phyloP scores from a whole-genome alignment of 2,329 filamentous ascomycete genomes.

The Botrytis tulipae region DNA sequence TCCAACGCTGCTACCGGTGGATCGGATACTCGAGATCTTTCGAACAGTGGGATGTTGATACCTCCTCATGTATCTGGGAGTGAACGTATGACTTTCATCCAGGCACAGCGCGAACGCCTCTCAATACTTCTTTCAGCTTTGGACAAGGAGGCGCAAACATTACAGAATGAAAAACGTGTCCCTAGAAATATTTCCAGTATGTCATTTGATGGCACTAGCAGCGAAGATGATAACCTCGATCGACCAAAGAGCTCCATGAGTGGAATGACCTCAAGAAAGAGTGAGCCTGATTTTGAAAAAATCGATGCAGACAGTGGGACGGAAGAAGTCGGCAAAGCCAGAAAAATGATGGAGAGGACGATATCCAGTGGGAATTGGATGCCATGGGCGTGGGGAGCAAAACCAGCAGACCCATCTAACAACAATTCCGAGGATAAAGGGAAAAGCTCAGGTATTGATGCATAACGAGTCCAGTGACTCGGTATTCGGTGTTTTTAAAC shows the following conservation, averaged over 20 bases:
- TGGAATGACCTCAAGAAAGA: slow-evolving; percentile 74
- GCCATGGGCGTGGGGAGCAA: slow-evolving; percentile 48
- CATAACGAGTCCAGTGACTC: slow-evolving; percentile 12
- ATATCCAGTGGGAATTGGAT: slow-evolving; percentile 46
- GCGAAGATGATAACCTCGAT: slow-evolving; percentile 35
- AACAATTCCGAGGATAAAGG: slow-evolving; percentile 26
- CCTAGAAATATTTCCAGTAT: slow-evolving; percentile 30
- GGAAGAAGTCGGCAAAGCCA: slow-evolving; percentile 48
- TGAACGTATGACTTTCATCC: slow-evolving; percentile 72
- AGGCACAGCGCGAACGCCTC: slow-evolving; percentile 75
- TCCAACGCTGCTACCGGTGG: slow-evolving; percentile 29
- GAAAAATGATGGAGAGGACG: slow-evolving; percentile 36
- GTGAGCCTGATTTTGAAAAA: slow-evolving; percentile 86
- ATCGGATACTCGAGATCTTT: slow-evolving; percentile 45
- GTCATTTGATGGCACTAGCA: slow-evolving; percentile 36
- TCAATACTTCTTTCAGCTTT: slow-evolving; percentile 72
- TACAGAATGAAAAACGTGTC: slow-evolving; percentile 43
- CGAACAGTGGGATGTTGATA: slow-evolving; percentile 62
- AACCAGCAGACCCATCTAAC: slow-evolving; percentile 8
- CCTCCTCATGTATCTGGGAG: slow-evolving; percentile 65
- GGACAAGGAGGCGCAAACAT: slow-evolving; percentile 70
- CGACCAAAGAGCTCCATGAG: slow-evolving; percentile 41
- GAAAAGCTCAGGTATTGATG: slow-evolving; percentile 29
- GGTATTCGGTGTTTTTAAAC: not conserved
- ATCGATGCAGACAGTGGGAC: slow-evolving; percentile 72